Conservation (phyloP, 805 yeast genomes). For the Scheffersomyces stipitis region DNA sequence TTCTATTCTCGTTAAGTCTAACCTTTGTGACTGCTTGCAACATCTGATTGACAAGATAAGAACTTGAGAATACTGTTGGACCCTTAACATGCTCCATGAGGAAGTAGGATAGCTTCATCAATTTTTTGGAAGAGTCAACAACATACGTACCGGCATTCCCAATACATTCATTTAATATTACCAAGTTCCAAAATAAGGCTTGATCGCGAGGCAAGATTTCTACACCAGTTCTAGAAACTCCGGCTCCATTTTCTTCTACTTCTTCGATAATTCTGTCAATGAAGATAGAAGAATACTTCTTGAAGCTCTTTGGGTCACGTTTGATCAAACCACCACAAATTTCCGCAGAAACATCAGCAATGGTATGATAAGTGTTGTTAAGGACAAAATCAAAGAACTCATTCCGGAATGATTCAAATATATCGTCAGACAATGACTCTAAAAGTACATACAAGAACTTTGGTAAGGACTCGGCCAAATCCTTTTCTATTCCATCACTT, state of each 20-base stretch:
- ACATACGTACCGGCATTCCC: conserved; percentile 63
- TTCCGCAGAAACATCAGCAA: conserved; percentile 66
- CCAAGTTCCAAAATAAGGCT: conserved; percentile 66
- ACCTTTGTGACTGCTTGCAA: conserved; percentile 63
- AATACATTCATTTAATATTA: conserved; percentile 66
- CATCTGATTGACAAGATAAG: conserved; percentile 66
- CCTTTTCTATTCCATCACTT: conserved; percentile 51
- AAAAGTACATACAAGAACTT: conserved; percentile 32
- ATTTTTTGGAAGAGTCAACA: conserved; percentile 42
- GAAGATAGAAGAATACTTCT: conserved; percentile 44
- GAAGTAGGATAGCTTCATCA: conserved; percentile 46
- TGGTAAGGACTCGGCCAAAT: conserved; percentile 39
- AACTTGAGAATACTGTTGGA: conserved; percentile 59
- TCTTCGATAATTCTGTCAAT: conserved; percentile 60
- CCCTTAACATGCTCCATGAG: conserved; percentile 56
- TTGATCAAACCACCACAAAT: conserved; percentile 72
- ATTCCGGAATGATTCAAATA: conserved; percentile 46
- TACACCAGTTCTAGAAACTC: conserved; percentile 61
- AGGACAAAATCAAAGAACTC: conserved; percentile 57
- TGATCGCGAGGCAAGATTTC: conserved; percentile 79
- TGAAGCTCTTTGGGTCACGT: conserved; percentile 54
- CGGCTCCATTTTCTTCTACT: conserved; percentile 77
- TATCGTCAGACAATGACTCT: conserved; percentile 63
- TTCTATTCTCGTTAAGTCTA: conserved; percentile 54
- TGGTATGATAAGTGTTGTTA: conserved; percentile 57